Percentiles rank a stretch among this genome's conserved stretches.
These are phyloP conservation scores for Alternaria consortialis DNA, from an alignment of 2,329 filamentous ascomycete genomes.

Conservation along the genomic window DNA sequence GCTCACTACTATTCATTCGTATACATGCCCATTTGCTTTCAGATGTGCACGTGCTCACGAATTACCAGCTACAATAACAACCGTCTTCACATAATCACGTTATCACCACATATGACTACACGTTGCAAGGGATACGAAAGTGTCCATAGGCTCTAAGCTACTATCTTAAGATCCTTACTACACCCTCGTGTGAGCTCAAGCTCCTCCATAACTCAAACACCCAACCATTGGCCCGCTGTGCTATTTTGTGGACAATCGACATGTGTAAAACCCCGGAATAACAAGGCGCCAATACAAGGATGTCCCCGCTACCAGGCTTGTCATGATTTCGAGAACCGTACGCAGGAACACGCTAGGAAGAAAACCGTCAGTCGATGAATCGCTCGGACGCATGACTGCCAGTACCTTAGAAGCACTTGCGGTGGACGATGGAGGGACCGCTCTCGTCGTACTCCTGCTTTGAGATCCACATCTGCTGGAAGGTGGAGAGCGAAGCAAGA, in stretches of 20 bases:
- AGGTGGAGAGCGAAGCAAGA: constrained; percentile 97
- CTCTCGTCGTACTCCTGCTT: constrained; percentile 99
- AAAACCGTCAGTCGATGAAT: constrained; percentile 33
- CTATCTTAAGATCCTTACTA: constrained; percentile 49
- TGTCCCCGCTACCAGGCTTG: constrained; percentile 51
- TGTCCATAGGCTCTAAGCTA: constrained; percentile 52
- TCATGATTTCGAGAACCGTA: constrained; percentile 47
- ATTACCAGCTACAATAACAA: background rate
- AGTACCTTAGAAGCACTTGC: constrained; percentile 99
- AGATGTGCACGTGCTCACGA: background rate
- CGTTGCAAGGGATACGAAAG: constrained; percentile 41
- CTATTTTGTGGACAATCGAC: constrained; percentile 53
- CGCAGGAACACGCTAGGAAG: constrained; percentile 45
- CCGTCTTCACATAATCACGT: constrained; percentile 11
- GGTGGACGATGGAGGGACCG: constrained; percentile 98
- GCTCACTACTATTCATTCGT: background rate
- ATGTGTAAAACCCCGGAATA: constrained; percentile 45
- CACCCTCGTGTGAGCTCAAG: constrained; percentile 46
- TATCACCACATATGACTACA: background rate
- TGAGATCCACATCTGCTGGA: constrained; percentile 99
- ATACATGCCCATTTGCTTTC: background rate
- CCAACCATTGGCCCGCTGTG: constrained; percentile 49
- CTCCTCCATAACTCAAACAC: constrained; percentile 49
- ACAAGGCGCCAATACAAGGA: constrained; percentile 49
- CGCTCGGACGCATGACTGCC: constrained; percentile 6